Conservation (phyloP, 2,329 filamentous ascomycete species). For the Chaetomiaceae sp. region DNA sequence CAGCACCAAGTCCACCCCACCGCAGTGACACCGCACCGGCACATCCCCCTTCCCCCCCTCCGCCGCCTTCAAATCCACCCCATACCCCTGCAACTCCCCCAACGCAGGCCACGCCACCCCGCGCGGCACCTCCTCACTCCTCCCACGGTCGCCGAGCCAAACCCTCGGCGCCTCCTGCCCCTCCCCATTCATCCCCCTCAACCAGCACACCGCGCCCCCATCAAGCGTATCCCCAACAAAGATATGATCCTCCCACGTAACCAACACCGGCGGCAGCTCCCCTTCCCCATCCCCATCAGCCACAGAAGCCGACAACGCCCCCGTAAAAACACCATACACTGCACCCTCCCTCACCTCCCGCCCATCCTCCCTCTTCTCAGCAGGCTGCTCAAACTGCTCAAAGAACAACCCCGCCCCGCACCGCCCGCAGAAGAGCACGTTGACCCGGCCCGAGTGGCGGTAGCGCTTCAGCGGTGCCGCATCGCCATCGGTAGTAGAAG, state of each 20-base stretch:
- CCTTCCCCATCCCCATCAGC: constrained; percentile 12
- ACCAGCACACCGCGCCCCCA: constrained; percentile 46
- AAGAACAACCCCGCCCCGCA: constrained; percentile 44
- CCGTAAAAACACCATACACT: constrained; percentile 35
- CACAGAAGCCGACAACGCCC: constrained; percentile 32
- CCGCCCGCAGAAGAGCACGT: constrained; percentile 38
- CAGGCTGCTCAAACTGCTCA: constrained; percentile 15
- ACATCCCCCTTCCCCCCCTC: constrained; percentile 26
- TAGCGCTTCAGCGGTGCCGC: constrained; percentile 32
- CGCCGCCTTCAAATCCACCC: constrained; percentile 16
- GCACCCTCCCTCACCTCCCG: constrained; percentile 11
- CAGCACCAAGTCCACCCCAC: constrained; percentile 40
- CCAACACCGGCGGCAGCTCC: constrained; percentile 27
- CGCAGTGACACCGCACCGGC: constrained; percentile 42
- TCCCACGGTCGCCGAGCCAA: constrained; percentile 17
- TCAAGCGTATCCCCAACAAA: constrained; percentile 48
- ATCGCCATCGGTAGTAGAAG: constrained; percentile 12
- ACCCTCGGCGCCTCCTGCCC: constrained; percentile 29
- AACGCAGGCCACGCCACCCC: constrained; percentile 30
- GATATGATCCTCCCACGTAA: constrained; percentile 35
- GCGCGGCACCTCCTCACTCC: constrained; percentile 26
- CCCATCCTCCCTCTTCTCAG: not conserved
- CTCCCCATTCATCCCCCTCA: constrained; percentile 33
- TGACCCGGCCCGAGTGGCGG: constrained; percentile 31
- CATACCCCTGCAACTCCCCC: constrained; percentile 5